Evolutionary conservation across 768 basidiomycete genomes (phyloP), one percentile per base, ranked within the genome.

Genomic region (Cyclocybe aegerita): DNA sequence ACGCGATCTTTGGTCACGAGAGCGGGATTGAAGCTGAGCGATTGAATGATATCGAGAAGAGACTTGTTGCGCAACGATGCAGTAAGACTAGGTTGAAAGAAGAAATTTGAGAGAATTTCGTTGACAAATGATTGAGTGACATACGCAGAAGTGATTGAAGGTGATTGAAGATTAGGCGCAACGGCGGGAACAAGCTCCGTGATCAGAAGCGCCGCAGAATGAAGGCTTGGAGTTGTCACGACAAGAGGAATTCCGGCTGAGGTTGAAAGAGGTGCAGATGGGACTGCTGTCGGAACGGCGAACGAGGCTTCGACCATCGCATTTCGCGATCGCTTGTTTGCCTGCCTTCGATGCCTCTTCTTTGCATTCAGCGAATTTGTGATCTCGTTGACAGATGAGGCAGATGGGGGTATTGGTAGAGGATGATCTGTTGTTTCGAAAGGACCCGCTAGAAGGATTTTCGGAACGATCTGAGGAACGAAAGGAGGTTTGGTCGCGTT

Each of bases 71-170:
- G 67, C 65, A 5, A 56, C 29, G 1, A 61, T 23, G 50, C 63
- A 46, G 48, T 73, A 73, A 1, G 70, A 71, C 60, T 6, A 48
- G 53, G 5, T 59, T 11, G 31, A 60, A 67, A 4, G 67, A 37
- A 52, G 46, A 33, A 56, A 14, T 42, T 38, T 56, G n/a, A 31
- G 37, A 12, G 23, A 23, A 23, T 23, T 23, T 23, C 23, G 23
- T 23, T 23, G 23, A 23, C 4, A 23, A 23, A 23, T 23, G 23
- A 23, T 23, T 23, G 23, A 23, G 23, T 23, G 23, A 23, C 23
- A 23, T 23, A 23, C 23, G 23, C 23, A 23, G 23, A 23, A 23
- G 23, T 23, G 23, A 23, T 23, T 23, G 23, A 23, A 23, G 23
- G 23, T 23, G 23, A 23, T 23, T 23, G 23, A 23, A 23, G 23